These are phyloP conservation scores for Agrocybe praecox DNA, from an alignment of 768 basidiomycete genomes.

Conservation along the genomic window DNA sequence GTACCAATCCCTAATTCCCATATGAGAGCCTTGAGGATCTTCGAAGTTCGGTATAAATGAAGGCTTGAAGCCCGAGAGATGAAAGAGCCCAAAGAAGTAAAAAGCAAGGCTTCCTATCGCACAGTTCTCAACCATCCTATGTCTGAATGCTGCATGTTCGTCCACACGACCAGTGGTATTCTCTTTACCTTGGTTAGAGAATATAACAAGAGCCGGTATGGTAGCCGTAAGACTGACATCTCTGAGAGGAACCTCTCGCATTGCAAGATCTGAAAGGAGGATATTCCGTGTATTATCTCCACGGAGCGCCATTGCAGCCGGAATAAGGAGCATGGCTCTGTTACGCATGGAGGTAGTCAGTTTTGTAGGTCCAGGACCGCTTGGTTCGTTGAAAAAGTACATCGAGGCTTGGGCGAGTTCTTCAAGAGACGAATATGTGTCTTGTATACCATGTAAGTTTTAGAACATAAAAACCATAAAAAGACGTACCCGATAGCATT, in stretches of 20 bases:
- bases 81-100: constrained; percentile 28
- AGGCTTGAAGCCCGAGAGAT: constrained; percentile 21
- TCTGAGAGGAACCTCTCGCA: constrained; percentile 16
- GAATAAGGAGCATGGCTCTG: constrained; percentile 30
- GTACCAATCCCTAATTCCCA: neutral
- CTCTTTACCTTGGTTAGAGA: constrained; percentile 30
- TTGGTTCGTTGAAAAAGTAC: constrained; percentile 17
- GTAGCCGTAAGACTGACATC: constrained; percentile 17
- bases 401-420: constrained; percentile 23
- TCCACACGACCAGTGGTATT: constrained; percentile 31
- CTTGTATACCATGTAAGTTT: constrained; percentile 2
- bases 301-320: constrained; percentile 26
- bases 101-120: constrained; percentile 25
- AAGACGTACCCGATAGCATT: neutral
- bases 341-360: constrained; percentile 22
- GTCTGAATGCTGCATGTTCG: constrained; percentile 30
- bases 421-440: constrained; percentile 24
- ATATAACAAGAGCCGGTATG: constrained; percentile 24
- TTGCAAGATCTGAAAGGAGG: constrained; percentile 25
- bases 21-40: neutral
- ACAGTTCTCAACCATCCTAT: constrained; percentile 28
- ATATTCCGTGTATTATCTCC: constrained; percentile 28
- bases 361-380: neutral
- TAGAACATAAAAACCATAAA: neutral
- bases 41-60: constrained; percentile 27